These are phyloP conservation scores for Hymenoscyphus scutula DNA, from an alignment of 2,329 filamentous ascomycete genomes.

Conservation along the genomic window DNA sequence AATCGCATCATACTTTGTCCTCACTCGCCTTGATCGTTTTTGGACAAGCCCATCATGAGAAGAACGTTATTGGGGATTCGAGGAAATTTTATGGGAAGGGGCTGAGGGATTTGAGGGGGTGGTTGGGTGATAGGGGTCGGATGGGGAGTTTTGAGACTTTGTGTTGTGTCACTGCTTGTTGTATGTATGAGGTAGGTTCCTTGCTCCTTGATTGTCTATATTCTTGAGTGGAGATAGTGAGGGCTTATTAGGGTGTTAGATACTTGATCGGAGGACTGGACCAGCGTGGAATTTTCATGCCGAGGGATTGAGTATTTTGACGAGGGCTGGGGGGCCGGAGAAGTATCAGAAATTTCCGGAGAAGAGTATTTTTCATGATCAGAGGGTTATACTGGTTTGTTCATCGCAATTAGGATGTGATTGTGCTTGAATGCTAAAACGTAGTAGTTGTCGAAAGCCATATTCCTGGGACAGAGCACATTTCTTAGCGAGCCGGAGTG, in stretches of 20 bases:
- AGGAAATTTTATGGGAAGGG: background rate
- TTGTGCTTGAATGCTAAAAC: background rate
- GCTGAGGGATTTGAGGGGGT: background rate
- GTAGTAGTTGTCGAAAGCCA: background rate
- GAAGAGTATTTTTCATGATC: background rate
- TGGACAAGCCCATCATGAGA: background rate
- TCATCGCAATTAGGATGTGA: background rate
- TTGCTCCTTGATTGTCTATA: background rate
- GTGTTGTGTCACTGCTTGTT: background rate
- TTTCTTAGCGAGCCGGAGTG: background rate
- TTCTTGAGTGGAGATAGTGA: background rate
- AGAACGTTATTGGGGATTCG: background rate
- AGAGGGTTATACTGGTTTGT: background rate
- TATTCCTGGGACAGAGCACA: background rate
- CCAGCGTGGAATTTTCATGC: conserved; percentile 1
- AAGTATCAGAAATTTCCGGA: background rate
- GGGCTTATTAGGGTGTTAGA: background rate
- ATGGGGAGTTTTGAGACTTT: background rate
- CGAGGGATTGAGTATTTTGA: background rate
- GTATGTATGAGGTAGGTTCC: background rate
- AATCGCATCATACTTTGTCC: background rate
- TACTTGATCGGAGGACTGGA: background rate
- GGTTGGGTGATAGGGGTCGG: background rate
- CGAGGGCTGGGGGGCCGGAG: background rate
- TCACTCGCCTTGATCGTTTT: background rate